These are phyloP conservation scores for Globisporangium mamillatum DNA, from an alignment of 352 stramenopile species.

Conservation along the genomic window DNA sequence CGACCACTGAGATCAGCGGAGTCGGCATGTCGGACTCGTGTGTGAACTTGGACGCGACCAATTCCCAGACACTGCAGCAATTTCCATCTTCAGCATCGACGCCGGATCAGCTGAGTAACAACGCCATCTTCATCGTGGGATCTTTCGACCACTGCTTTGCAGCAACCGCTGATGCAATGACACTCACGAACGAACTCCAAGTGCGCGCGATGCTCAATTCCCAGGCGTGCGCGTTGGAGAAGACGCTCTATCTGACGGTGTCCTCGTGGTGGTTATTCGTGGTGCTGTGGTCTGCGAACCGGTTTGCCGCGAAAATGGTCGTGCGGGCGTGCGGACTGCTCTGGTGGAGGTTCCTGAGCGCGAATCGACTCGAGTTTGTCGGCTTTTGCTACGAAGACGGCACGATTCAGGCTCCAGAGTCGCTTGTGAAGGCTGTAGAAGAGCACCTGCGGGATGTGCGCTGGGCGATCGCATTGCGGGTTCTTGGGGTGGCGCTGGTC, in stretches of 20 bases:
- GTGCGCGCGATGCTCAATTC: slow-evolving; percentile 32
- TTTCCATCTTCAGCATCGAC: neutral
- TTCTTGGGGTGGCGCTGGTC: slow-evolving; percentile 27
- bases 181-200: neutral
- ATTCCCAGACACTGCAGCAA: neutral
- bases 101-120: neutral
- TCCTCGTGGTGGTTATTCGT: slow-evolving; percentile 65
- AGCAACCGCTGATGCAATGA: neutral
- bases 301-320: slow-evolving; percentile 45
- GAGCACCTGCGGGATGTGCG: slow-evolving; percentile 36
- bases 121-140: too few species aligned
- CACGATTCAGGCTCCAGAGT: slow-evolving; percentile 30
- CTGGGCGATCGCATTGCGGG: slow-evolving; percentile 36
- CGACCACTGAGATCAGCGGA: neutral
- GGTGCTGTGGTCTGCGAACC: slow-evolving; percentile 40
- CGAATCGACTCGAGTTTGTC: slow-evolving; percentile 46
- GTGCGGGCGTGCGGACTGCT: slow-evolving; percentile 36
- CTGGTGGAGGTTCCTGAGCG: slow-evolving; percentile 63
- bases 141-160: slow-evolving; percentile 11
- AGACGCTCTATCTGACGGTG: slow-evolving; percentile 52
- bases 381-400: slow-evolving; percentile 58
- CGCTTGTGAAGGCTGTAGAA: slow-evolving; percentile 34
- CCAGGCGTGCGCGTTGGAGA: slow-evolving; percentile 51
- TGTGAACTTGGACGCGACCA: neutral
- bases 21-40: neutral